Percentiles rank a stretch among this genome's conserved stretches.
Evolutionary conservation across 495 filamentous ascomycete genomes (phyloP).

Genomic region (Penicillium diatomitis): DNA sequence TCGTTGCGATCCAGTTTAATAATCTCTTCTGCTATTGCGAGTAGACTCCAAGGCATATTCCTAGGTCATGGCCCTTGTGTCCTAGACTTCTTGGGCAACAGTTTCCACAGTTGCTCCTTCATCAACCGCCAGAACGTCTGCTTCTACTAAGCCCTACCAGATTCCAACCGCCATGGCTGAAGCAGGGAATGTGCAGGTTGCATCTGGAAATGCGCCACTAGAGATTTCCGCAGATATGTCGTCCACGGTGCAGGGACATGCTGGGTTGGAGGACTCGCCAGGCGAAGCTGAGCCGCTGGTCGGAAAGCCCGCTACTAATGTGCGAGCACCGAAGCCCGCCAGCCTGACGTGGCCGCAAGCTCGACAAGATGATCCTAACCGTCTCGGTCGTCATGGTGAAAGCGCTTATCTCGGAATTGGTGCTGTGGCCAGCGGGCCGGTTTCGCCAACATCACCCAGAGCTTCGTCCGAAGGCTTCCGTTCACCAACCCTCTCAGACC

Average conservation of each 20-base stretch:
- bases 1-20: not conserved
- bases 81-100: slow-evolving; percentile 4
- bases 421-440: slow-evolving; percentile 9
- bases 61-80: slow-evolving; percentile 12
- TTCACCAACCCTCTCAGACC: slow-evolving; percentile 13
- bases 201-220: slow-evolving; percentile 1
- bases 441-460: slow-evolving; percentile 20
- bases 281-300: slow-evolving; percentile 4
- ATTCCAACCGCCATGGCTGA: slow-evolving; percentile 7
- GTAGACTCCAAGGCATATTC: not conserved
- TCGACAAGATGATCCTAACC: slow-evolving; percentile 5
- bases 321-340: slow-evolving; percentile 15
- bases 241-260: not conserved
- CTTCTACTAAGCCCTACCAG: not conserved
- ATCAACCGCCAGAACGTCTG: not conserved
- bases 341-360: slow-evolving; percentile 10
- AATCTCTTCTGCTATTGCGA: no score
- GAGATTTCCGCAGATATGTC: not conserved
- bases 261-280: not conserved
- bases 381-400: slow-evolving; percentile 1
- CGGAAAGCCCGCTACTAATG: slow-evolving; percentile 2
- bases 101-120: slow-evolving; percentile 4
- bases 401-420: not conserved
- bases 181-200: not conserved
- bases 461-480: slow-evolving; percentile 29